Evolutionary conservation across 495 filamentous ascomycete species (phyloP), one percentile per base, ranked within the genome.

Genomic region (Lasiosphaeriaceae sp.): DNA sequence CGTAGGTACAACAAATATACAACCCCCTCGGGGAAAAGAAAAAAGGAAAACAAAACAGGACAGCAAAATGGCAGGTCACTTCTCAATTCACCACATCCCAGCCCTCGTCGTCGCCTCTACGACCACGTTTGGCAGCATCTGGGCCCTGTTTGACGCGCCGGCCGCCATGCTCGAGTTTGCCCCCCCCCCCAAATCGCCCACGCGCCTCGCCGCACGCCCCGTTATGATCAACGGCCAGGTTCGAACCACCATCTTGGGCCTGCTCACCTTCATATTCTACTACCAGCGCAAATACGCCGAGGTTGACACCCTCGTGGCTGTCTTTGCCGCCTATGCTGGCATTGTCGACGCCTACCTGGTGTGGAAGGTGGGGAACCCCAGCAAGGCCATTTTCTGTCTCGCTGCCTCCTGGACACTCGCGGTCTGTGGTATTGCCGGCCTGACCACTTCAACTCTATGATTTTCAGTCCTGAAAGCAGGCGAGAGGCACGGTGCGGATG

Each of bases 91-190:
- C 21, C 66, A 73, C 60, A 54, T 73, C 44, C 70, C 68, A 11
- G 59, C 64, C 23, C 66, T 71, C 37, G 52, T 71, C 50, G 50
- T 60, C 5, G 68, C 66, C 14, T 46, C 58, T 1, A 59, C 63
- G 9, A 68, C 58, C 44, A 64, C 67, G 9, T 70, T 71, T 49
- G 68, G 70, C 51, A 69, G 70, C 2, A 46, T 71, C 20, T 64
- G 66, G 54, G 60, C 65, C 1, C 24, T 73, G 41, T 59, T 69
- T 48, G 51, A 70, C 49, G 56, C 71, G 17, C 55, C 60, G 41
- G 56, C 46, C 17, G 51, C 67, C 56, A 66, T 74, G 54, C 60
- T 60, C 23, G 68, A 68, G 47, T 71, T 72, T 54, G 70, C 67
- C 51, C 60, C 16, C 71, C 71, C 2, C 46, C 54, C 1, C 54